Conservation (phyloP, 2,329 filamentous ascomycete genomes). For the Epichloe hybrida region DNA sequence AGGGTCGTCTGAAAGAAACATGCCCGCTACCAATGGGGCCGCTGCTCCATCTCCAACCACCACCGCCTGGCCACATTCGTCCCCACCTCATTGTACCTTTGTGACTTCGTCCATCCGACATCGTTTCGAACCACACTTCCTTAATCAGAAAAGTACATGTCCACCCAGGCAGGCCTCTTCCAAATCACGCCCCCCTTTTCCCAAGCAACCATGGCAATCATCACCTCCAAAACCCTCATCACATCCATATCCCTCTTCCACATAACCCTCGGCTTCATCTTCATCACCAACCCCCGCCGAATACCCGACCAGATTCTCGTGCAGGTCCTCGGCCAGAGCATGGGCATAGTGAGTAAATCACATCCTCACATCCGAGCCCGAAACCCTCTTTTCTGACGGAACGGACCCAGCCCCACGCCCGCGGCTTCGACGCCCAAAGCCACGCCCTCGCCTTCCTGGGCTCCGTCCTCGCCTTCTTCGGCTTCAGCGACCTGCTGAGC, state of each 20-base stretch:
- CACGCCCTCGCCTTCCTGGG: conserved; percentile 64
- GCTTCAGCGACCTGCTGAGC: conserved; percentile 50
- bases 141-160: too few relatives aligned
- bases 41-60: too few relatives aligned
- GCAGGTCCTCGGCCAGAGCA: conserved; percentile 67
- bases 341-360: conserved; percentile 53
- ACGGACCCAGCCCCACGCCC: conserved; percentile 42
- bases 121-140: too few relatives aligned
- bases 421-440: conserved; percentile 53
- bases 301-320: conserved; percentile 72
- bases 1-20: too few relatives aligned
- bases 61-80: too few relatives aligned
- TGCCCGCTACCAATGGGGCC: too few relatives aligned
- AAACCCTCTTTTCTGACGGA: neutral
- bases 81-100: too few relatives aligned
- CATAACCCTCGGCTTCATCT: conserved; percentile 69
- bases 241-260: conserved; percentile 74
- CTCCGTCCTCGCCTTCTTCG: conserved; percentile 48
- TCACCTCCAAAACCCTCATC: conserved; percentile 70
- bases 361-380: too few relatives aligned
- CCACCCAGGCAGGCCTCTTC: too few relatives aligned
- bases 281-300: conserved; percentile 58
- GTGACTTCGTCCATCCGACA: too few relatives aligned
- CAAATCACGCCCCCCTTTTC: too few relatives aligned
- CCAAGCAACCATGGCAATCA: conserved; percentile 52